Percentiles rank a stretch among this genome's conserved stretches.
Conservation (phyloP, 768 basidiomycete species). For the Trametopsis cervina region DNA sequence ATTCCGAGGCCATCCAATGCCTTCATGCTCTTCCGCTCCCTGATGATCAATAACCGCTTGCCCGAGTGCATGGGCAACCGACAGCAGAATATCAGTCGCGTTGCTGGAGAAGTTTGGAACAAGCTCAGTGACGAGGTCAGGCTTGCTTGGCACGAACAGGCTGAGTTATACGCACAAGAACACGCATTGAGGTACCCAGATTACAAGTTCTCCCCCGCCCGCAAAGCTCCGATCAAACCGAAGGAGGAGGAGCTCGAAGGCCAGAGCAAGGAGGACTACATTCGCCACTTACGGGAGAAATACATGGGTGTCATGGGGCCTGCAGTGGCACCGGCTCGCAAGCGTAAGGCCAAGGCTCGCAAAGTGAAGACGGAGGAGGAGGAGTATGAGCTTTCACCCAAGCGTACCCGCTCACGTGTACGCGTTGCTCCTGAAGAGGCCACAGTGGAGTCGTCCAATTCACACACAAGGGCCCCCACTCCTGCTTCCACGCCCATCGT, state of each 20-base stretch:
- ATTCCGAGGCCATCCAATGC: conserved; percentile 48
- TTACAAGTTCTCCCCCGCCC: conserved; percentile 24
- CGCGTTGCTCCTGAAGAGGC: not conserved
- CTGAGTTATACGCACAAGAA: conserved; percentile 20
- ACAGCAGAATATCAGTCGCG: conserved; percentile 48
- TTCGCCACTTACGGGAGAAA: conserved; percentile 29
- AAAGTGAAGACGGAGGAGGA: conserved; percentile 8
- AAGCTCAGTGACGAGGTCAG: conserved; percentile 30
- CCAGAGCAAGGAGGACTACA: conserved; percentile 20
- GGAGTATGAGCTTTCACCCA: not conserved
- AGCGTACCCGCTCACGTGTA: not conserved
- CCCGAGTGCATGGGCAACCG: conserved; percentile 39
- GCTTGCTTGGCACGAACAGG: conserved; percentile 29
- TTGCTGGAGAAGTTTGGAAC: conserved; percentile 49
- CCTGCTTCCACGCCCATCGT: not conserved
- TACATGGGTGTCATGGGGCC: conserved; percentile 28
- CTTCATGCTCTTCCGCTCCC: conserved; percentile 51
- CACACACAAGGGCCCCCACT: not conserved
- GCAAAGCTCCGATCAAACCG: conserved; percentile 11
- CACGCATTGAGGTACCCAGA: conserved; percentile 25
- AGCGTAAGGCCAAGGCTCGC: conserved; percentile 25
- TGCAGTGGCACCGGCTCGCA: conserved; percentile 29
- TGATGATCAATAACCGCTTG: conserved; percentile 36
- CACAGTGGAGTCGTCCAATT: not conserved
- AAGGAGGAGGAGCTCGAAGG: conserved; percentile 13